These are phyloP conservation scores for Fusarium cyanostomum DNA, from an alignment of 2,329 filamentous ascomycete genomes.

Conservation along the genomic window DNA sequence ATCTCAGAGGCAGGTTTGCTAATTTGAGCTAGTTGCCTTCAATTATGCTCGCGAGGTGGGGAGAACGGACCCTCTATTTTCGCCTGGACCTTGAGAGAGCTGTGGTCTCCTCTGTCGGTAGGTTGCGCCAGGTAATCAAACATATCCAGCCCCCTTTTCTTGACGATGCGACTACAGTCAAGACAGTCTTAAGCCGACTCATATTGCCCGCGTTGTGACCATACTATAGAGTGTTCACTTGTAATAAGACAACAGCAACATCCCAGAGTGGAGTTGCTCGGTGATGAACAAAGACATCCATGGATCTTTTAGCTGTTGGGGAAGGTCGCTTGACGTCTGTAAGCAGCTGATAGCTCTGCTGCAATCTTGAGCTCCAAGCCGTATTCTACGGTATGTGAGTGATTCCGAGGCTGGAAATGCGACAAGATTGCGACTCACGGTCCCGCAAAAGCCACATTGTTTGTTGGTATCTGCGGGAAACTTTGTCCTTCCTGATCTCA, in stretches of 20 bases:
- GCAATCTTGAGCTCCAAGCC: constrained; percentile 2
- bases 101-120: constrained; percentile 15
- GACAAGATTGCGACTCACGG: constrained; percentile 26
- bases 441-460: constrained; percentile 33
- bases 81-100: neutral
- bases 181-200: constrained; percentile 27
- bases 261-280: constrained; percentile 26
- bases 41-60: constrained; percentile 20
- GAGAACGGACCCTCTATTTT: constrained; percentile 33
- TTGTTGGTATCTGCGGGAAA: constrained; percentile 27
- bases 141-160: constrained; percentile 25
- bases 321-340: constrained; percentile 1
- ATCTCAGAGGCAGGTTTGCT: constrained; percentile 1
- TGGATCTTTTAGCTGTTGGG: constrained; percentile 13
- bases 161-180: neutral
- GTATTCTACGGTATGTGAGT: constrained; percentile 22
- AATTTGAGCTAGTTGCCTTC: constrained; percentile 15
- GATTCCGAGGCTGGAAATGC: constrained; percentile 28
- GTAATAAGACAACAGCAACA: constrained; percentile 30
- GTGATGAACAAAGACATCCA: constrained; percentile 31
- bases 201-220: constrained; percentile 30
- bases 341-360: constrained; percentile 5
- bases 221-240: constrained; percentile 22
- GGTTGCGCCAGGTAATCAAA: constrained; percentile 39
- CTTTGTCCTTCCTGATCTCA: constrained; percentile 22